Conservation (phyloP, 768 basidiomycete species). For the Guyanaporus albipodus region DNA sequence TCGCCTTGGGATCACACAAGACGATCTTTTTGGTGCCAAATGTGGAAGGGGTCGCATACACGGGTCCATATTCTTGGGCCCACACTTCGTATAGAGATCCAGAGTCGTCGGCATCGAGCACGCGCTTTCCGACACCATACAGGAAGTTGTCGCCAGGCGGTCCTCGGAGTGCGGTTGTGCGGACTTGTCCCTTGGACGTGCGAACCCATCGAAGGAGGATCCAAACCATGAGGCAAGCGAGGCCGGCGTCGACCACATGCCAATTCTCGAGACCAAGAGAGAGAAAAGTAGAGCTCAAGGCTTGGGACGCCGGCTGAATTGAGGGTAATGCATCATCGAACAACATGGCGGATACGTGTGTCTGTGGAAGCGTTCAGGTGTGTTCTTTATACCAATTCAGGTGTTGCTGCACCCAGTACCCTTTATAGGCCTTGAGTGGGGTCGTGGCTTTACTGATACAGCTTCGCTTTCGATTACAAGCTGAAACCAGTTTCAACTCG, state of each 20-base stretch:
- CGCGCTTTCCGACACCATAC: slow-evolving; percentile 8
- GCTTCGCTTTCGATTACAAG: no score
- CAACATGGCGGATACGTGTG: no score
- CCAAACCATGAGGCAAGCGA: neutral
- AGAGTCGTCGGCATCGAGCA: neutral
- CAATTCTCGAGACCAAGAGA: no score
- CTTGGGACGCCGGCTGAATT: no score
- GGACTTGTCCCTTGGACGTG: slow-evolving; percentile 29
- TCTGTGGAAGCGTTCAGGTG: no score
- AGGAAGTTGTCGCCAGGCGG: slow-evolving; percentile 14
- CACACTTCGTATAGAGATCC: slow-evolving; percentile 16
- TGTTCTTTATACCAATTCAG: no score
- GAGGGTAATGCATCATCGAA: no score
- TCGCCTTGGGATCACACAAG: slow-evolving; percentile 38
- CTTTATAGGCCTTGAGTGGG: no score
- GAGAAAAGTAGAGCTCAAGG: no score
- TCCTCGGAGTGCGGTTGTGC: slow-evolving; percentile 7
- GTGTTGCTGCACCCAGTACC: no score
- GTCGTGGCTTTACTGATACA: no score
- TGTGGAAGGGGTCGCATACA: slow-evolving; percentile 3
- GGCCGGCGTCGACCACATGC: neutral
- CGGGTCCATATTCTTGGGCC: slow-evolving; percentile 14
- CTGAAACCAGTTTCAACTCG: no score
- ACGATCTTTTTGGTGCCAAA: slow-evolving; percentile 9
- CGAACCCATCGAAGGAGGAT: slow-evolving; percentile 3